Evolutionary conservation across 208 protist genomes (phyloP).

Genomic region (Trypanosoma brucei): DNA sequence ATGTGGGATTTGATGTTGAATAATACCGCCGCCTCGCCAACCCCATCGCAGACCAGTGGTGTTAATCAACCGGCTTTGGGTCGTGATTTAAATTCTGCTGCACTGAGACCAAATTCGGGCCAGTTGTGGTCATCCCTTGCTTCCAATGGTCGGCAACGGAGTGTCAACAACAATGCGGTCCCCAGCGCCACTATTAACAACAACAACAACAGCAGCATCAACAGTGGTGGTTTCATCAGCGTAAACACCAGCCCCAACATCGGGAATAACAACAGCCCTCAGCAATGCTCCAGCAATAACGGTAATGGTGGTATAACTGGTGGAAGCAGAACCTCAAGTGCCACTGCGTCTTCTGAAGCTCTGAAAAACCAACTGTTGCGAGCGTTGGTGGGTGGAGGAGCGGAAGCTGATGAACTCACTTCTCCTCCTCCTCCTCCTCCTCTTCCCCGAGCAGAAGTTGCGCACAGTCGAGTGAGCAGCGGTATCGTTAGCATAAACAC

Average conservation of each 20-base stretch:
- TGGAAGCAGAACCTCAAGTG: background rate
- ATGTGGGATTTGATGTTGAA: conserved; percentile 7
- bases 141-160: background rate
- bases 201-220: background rate
- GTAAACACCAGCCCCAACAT: background rate
- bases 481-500: background rate
- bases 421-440: too few relatives aligned
- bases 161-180: background rate
- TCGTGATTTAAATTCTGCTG: background rate
- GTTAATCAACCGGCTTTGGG: background rate
- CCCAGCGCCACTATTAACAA: background rate
- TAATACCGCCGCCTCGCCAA: background rate
- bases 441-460: too few relatives aligned
- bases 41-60: background rate
- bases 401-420: background rate
- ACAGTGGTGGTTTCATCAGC: background rate
- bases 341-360: conserved; percentile 4
- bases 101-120: background rate
- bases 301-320: conserved; percentile 1
- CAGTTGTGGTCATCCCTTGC: background rate
- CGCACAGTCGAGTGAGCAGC: background rate
- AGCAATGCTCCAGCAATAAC: background rate
- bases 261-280: background rate
- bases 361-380: conserved; percentile 19
- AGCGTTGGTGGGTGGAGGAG: conserved; percentile 14